Conservation (phyloP, 768 basidiomycete genomes). For the Auricularia sp. region DNA sequence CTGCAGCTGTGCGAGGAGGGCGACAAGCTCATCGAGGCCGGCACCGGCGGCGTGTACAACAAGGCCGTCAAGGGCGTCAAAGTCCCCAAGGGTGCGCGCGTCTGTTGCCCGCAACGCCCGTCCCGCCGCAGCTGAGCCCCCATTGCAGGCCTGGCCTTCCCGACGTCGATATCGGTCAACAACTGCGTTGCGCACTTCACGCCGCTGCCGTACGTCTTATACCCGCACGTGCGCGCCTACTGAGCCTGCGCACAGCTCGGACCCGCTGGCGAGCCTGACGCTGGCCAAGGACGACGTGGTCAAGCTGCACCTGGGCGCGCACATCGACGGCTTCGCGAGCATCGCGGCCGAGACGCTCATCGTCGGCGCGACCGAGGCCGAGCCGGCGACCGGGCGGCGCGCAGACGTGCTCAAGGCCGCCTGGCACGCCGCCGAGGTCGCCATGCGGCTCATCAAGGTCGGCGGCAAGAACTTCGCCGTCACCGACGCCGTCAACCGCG, state of each 20-base stretch:
- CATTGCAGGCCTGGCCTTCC: constrained; percentile 76
- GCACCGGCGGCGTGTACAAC: constrained; percentile 79
- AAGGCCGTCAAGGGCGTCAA: constrained; percentile 83
- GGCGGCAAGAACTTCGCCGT: constrained; percentile 94
- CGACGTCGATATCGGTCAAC: constrained; percentile 89
- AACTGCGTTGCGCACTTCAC: constrained; percentile 94
- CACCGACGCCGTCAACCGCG: constrained; percentile 74
- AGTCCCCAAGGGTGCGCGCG: constrained; percentile 65
- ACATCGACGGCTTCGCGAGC: constrained; percentile 95
- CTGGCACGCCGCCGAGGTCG: constrained; percentile 84
- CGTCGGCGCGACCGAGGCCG: constrained; percentile 62
- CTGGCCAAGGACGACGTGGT: constrained; percentile 86
- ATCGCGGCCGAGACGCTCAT: constrained; percentile 90
- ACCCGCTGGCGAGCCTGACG: constrained; percentile 54
- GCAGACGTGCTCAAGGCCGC: constrained; percentile 94
- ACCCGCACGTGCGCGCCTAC: too few relatives aligned
- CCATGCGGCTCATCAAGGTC: constrained; percentile 82
- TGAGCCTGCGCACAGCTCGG: constrained; percentile 41
- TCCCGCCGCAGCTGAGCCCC: neutral
- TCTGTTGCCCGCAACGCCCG: constrained; percentile 3
- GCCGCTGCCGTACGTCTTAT: constrained; percentile 68
- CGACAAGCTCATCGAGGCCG: constrained; percentile 86
- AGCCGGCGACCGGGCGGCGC: constrained; percentile 72
- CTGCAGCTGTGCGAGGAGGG: constrained; percentile 89
- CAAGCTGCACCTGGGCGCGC: constrained; percentile 91